Evolutionary conservation across 2,329 filamentous ascomycete genomes (phyloP).

Genomic region (Talaromyces marneffei): DNA sequence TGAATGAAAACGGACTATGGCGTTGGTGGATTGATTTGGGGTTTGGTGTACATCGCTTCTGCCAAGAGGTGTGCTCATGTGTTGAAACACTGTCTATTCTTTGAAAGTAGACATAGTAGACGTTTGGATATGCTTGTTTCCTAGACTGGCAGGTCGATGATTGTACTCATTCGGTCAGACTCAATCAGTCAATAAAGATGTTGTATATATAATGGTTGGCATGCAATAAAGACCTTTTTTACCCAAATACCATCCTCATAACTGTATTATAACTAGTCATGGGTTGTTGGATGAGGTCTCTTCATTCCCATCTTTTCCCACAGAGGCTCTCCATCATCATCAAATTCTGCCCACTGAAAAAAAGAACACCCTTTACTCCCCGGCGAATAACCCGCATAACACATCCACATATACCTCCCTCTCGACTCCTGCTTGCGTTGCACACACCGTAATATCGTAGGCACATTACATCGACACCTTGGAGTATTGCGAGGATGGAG

Average conservation of each 20-base stretch:
- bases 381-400: constrained; percentile 56
- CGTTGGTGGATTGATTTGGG: not conserved
- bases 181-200: not conserved
- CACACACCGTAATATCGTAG: constrained; percentile 67
- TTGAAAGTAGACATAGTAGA: not conserved
- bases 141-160: not conserved
- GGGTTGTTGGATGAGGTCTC: not conserved
- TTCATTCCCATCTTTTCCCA: constrained; percentile 40
- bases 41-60: not conserved
- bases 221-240: not conserved
- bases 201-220: not conserved
- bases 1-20: not conserved
- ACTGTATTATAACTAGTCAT: not conserved
- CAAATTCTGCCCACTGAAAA: constrained; percentile 82
- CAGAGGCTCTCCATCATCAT: constrained; percentile 75
- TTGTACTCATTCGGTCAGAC: not conserved
- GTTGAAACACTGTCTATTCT: not conserved
- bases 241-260: not conserved
- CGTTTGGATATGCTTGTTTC: not conserved
- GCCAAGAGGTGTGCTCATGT: not conserved
- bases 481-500: constrained; percentile 76
- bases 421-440: constrained; percentile 70
- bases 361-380: constrained; percentile 59
- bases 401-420: constrained; percentile 92
- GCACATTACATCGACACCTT: constrained; percentile 66